phyloP scores from a whole-genome alignment of 192 early-diverging fungal genomes.

The Entomortierella lignicola region DNA sequence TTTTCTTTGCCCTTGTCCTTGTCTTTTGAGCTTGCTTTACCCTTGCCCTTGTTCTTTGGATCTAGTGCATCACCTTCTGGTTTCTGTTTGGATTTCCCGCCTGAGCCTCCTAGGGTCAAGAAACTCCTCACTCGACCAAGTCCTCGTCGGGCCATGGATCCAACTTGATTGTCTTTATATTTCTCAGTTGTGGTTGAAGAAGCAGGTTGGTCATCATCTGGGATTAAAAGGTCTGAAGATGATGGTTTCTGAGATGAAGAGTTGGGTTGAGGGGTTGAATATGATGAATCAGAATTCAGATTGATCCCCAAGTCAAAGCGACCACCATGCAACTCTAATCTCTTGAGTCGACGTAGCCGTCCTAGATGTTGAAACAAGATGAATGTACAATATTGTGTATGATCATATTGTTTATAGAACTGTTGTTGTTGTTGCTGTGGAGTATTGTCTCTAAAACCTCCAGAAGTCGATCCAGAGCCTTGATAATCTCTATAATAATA shows the following conservation, averaged over 20 bases:
- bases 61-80: neutral
- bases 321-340: slow-evolving; percentile 30
- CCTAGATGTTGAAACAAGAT: slow-evolving; percentile 30
- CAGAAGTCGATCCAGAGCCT: neutral
- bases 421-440: no score
- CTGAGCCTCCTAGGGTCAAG: neutral
- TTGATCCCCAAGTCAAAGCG: slow-evolving; percentile 16
- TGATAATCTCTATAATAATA: slow-evolving; percentile 22
- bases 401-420: slow-evolving; percentile 4
- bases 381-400: slow-evolving; percentile 26
- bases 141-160: neutral
- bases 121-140: slow-evolving; percentile 3
- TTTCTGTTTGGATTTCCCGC: neutral
- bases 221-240: neutral
- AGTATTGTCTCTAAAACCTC: no score
- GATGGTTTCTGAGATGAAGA: neutral
- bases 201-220: neutral
- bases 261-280: neutral
- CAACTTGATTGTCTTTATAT: neutral
- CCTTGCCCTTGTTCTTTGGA: slow-evolving; percentile 7
- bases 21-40: neutral
- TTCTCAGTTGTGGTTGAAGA: no score
- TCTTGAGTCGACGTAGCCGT: slow-evolving; percentile 6
- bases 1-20: neutral
- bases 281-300: neutral